These are phyloP conservation scores for Silybum marianum DNA, from an alignment of 129 eudicot species.

Conservation along the genomic window DNA sequence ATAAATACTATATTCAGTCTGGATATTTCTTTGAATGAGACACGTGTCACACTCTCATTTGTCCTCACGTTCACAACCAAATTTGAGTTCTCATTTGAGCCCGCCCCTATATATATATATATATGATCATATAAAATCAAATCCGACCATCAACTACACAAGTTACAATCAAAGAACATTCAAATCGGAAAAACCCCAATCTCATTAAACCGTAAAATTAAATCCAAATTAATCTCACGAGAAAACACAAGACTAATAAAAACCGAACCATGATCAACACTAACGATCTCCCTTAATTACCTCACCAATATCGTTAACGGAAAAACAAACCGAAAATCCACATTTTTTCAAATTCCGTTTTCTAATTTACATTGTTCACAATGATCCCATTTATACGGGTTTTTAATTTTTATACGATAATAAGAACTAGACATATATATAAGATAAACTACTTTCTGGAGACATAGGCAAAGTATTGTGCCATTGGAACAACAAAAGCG, in stretches of 20 bases:
- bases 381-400: background rate
- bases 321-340: conserved; percentile 29
- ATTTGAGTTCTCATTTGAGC: too few relatives aligned
- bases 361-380: conserved; percentile 27
- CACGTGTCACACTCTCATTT: too few relatives aligned
- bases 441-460: conserved; percentile 56
- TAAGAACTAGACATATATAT: conserved; percentile 8
- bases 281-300: background rate
- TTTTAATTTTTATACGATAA: background rate
- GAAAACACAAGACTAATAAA: background rate
- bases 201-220: background rate
- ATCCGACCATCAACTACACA: background rate
- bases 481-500: conserved; percentile 99
- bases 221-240: background rate
- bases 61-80: too few relatives aligned
- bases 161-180: background rate
- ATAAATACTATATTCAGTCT: too few relatives aligned
- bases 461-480: conserved; percentile 94
- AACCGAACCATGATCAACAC: background rate
- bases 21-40: too few relatives aligned
- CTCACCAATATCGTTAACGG: background rate
- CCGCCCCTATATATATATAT: too few relatives aligned
- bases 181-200: background rate
- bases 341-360: conserved; percentile 28
- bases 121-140: background rate